These are phyloP conservation scores for Exophiala spinifera DNA, from an alignment of 2,329 filamentous ascomycete species.

Conservation along the genomic window DNA sequence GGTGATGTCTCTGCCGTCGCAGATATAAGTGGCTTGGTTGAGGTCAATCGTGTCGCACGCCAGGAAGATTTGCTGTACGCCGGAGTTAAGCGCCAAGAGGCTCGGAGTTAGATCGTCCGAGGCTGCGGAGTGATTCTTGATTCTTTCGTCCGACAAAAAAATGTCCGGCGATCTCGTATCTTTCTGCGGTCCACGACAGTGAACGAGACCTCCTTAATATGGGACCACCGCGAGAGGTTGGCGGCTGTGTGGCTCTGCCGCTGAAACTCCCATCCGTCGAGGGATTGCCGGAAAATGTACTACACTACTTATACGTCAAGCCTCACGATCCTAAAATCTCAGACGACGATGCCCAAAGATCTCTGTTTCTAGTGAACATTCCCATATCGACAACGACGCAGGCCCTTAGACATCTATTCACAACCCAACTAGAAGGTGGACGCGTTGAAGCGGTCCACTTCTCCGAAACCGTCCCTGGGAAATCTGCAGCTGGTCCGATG, in stretches of 20 bases:
- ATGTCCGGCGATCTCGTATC: slow-evolving; percentile 1
- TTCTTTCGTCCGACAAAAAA: too few species aligned
- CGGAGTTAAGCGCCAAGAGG: too few species aligned
- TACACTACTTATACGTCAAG: slow-evolving; percentile 84
- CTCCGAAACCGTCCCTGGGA: slow-evolving; percentile 36
- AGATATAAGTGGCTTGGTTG: too few species aligned
- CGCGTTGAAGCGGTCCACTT: slow-evolving; percentile 77
- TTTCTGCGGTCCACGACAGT: too few species aligned
- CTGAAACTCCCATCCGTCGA: slow-evolving; percentile 63
- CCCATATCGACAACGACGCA: slow-evolving; percentile 77
- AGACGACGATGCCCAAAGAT: slow-evolving; percentile 69
- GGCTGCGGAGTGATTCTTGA: not conserved
- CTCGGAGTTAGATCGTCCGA: too few species aligned
- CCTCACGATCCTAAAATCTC: slow-evolving; percentile 76
- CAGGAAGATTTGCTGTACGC: not conserved
- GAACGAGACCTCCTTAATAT: slow-evolving; percentile 33
- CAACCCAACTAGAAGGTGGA: slow-evolving; percentile 69
- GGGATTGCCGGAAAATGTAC: slow-evolving; percentile 60
- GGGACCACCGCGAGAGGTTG: slow-evolving; percentile 41
- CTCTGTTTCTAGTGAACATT: slow-evolving; percentile 86
- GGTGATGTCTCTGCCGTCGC: not conserved
- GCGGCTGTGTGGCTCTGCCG: slow-evolving; percentile 67
- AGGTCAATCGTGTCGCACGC: too few species aligned
- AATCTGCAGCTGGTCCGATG: slow-evolving; percentile 6
- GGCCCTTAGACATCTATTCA: slow-evolving; percentile 74